Evolutionary conservation across 371 early-diverging fungal species (phyloP).

Genomic region (Gilbertella persicaria): DNA sequence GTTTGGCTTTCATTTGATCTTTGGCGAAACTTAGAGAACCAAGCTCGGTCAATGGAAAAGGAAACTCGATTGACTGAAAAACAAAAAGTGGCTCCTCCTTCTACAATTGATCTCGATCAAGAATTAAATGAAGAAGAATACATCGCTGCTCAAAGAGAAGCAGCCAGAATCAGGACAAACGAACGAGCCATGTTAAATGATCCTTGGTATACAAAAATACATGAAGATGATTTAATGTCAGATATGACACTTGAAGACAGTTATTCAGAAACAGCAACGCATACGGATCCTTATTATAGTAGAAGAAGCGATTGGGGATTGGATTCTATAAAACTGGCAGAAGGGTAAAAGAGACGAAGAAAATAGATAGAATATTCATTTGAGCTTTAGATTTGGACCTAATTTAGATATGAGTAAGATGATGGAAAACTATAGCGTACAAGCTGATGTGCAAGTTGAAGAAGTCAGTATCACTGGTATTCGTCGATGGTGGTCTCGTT

Average conservation of each 20-base stretch:
- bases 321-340: conserved; percentile 31
- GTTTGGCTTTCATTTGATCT: conserved; percentile 69
- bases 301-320: conserved; percentile 39
- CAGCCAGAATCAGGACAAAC: neutral
- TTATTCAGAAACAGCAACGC: conserved; percentile 27
- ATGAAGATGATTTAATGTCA: conserved; percentile 40
- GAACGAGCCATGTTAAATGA: conserved; percentile 23
- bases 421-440: conserved; percentile 40
- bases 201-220: conserved; percentile 21
- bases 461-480: conserved; percentile 58
- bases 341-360: conserved; percentile 21
- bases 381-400: conserved; percentile 30
- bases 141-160: conserved; percentile 35
- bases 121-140: conserved; percentile 36
- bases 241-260: conserved; percentile 41
- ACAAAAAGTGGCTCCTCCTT: conserved; percentile 18
- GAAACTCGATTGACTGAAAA: conserved; percentile 55
- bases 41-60: conserved; percentile 70
- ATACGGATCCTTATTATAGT: conserved; percentile 19
- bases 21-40: conserved; percentile 78
- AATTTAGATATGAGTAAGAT: conserved; percentile 52
- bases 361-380: neutral
- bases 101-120: conserved; percentile 26
- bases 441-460: conserved; percentile 41
- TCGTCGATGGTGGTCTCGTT: conserved; percentile 71